These are phyloP conservation scores for Lachnellula cervina DNA, from an alignment of 2,329 filamentous ascomycete genomes.

Conservation along the genomic window DNA sequence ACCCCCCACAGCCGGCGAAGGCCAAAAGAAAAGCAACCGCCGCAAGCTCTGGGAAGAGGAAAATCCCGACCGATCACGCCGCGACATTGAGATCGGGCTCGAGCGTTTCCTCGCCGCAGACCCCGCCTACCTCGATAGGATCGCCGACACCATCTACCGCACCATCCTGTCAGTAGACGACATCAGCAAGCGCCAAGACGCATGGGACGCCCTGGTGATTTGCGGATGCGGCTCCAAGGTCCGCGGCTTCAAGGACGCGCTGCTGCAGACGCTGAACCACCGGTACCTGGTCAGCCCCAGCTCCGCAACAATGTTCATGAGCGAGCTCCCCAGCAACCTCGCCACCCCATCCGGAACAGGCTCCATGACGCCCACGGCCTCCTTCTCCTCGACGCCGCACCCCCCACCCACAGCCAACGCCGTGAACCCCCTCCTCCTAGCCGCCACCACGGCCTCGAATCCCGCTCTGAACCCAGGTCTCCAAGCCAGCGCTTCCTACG, in stretches of 20 bases:
- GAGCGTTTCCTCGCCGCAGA: slow-evolving; percentile 69
- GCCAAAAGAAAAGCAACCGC: slow-evolving; percentile 26
- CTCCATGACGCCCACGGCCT: slow-evolving; percentile 68
- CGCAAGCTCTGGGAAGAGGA: slow-evolving; percentile 28
- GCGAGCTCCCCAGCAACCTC: slow-evolving; percentile 89
- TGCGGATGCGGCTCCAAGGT: slow-evolving; percentile 77
- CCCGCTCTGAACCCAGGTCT: slow-evolving; percentile 33
- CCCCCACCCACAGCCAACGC: slow-evolving; percentile 53
- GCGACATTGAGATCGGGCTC: slow-evolving; percentile 69
- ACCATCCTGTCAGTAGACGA: slow-evolving; percentile 80
- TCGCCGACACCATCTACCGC: slow-evolving; percentile 78
- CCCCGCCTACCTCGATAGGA: slow-evolving; percentile 71
- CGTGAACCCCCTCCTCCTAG: slow-evolving; percentile 87
- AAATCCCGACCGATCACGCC: slow-evolving; percentile 51
- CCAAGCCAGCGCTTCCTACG: slow-evolving; percentile 27
- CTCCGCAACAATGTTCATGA: slow-evolving; percentile 93
- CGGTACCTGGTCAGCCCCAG: slow-evolving; percentile 90
- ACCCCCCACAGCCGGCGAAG: slow-evolving; percentile 9
- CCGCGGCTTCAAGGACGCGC: slow-evolving; percentile 80
- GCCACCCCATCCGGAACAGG: slow-evolving; percentile 88
- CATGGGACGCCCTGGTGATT: slow-evolving; percentile 90
- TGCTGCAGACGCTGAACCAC: slow-evolving; percentile 70
- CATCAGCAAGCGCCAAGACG: slow-evolving; percentile 73
- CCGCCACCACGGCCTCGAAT: slow-evolving; percentile 67
- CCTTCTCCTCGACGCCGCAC: slow-evolving; percentile 48